Base-by-base conservation (phyloP, 805 yeast species). In the Saturnispora dispora region DNA sequence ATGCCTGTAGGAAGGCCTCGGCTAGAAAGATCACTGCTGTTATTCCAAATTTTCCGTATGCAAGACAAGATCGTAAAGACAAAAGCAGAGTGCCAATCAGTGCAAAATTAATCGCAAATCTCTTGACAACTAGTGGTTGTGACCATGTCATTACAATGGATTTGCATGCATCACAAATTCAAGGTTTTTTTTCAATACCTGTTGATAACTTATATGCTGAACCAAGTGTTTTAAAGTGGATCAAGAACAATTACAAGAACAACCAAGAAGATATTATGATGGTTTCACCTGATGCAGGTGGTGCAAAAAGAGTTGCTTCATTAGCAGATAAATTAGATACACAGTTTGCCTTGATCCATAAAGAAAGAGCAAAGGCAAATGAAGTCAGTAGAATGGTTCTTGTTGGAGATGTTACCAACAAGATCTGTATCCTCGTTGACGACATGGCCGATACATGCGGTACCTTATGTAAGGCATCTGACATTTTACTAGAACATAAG, bases 391-490 rank as follows among this genome's bases (percentile, higher is more conserved):
- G 86, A 60, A 91, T 91, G 99, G 96, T 91, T 25, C 75, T 91
- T 33, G 98, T 91, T 43, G 99, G 99, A 57, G 97, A 90, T 66
- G 99, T 91, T 40, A 71, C 79, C 3, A 81, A 82, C 53, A 88
- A 87, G 67, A 78, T 83, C 5, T 90, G 97, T 69, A 75, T 93
- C 23, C 72, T 91, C 55, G 87, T 91, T 33, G 99, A 91, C 67
- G 99, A 91, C 66, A 93, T 91, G 95, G 98, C 98, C 37, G 99
- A 91, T 64, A 91, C 99, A 5, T 91, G 98, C 70, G 98, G 99
- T 40, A 91, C 99, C 2, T 73, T 91, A 57, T 93, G 88, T 56
- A 91, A 91, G 68, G 98, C 98, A 1, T 91, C 96, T 10, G 95
- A 91, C 55, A 81, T 90, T 5, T 72, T 91, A 54, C 70, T 89